Conservation (phyloP, 352 stramenopile genomes). For the Pythium folliculosum region DNA sequence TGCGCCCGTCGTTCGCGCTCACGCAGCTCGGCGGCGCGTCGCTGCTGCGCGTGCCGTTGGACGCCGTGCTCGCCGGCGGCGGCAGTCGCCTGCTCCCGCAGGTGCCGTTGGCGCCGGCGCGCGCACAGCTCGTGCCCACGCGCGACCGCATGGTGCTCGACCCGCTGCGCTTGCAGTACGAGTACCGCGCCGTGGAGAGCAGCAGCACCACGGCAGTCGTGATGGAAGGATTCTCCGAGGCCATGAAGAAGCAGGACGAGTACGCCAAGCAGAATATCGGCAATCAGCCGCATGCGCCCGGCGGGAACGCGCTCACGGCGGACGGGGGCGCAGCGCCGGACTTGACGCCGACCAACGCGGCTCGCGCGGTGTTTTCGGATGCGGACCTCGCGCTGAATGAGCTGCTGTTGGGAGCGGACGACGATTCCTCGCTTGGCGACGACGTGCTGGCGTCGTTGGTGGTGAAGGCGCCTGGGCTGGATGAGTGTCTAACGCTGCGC, state of each 20-base stretch:
- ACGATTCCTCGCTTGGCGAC: slow-evolving; percentile 22
- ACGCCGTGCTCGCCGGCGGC: slow-evolving; percentile 12
- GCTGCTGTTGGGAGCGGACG: slow-evolving; percentile 33
- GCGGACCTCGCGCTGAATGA: slow-evolving; percentile 29
- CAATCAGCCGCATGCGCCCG: slow-evolving; percentile 73
- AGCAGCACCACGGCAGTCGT: slow-evolving; percentile 22
- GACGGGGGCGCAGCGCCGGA: slow-evolving; percentile 9
- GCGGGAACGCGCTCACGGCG: slow-evolving; percentile 58
- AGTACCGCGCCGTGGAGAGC: slow-evolving; percentile 44
- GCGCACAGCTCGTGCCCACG: slow-evolving; percentile 55
- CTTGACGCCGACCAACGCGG: slow-evolving; percentile 1
- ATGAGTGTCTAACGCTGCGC: slow-evolving; percentile 49
- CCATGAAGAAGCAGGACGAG: slow-evolving; percentile 75
- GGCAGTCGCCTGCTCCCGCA: slow-evolving; percentile 71
- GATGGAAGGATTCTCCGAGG: slow-evolving; percentile 60
- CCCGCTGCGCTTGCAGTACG: slow-evolving; percentile 60
- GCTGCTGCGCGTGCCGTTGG: slow-evolving; percentile 42
- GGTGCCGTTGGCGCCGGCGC: slow-evolving; percentile 61
- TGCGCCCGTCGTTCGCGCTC: slow-evolving; percentile 35
- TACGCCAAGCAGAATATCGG: slow-evolving; percentile 80
- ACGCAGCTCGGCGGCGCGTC: slow-evolving; percentile 1
- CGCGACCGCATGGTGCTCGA: slow-evolving; percentile 48
- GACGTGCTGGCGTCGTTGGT: slow-evolving; percentile 49
- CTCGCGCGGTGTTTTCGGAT: slow-evolving; percentile 28
- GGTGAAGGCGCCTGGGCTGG: slow-evolving; percentile 52